Base-by-base conservation (phyloP, 345 rosid genomes). In the Citrus maxima region DNA sequence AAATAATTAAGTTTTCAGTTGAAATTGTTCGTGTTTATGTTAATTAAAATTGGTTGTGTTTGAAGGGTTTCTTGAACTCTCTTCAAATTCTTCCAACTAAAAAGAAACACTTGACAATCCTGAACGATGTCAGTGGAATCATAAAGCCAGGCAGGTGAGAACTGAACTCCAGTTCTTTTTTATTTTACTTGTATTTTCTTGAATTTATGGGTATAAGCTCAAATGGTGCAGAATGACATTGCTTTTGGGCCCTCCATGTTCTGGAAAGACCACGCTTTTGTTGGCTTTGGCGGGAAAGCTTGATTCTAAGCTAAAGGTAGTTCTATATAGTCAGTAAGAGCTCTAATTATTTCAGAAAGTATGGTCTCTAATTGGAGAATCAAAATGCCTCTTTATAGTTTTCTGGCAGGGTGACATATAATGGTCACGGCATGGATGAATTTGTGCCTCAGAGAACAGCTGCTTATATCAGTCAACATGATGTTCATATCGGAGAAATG, bases 201-300 rank as follows among this genome's bases (percentile, higher is more conserved):
- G 28, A 10, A 51, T 18, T 27, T 28, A 2, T 28, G n/a, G n/a
- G n/a, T n/a, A n/a, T n/a, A n/a, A 1, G 18, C 24, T 24, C 25
- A 77, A 4, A 35, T 64, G 55, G 55, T 62, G 70, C 42, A 51
- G 56, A 51, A 51, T 51, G 56, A 16, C 56, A 51, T 51, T 51
- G 56, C 56, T 51, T 51, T 51, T 51, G 56, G 56, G 56, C 21
- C 56, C 56, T 51, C 56, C 56, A 51, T 13, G 56, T 4, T 51
- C 56, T 51, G 56, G 56, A 51, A 51, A 51, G 56, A 51, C 56
- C 21, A 51, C 56, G 10, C 27, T 30, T 56, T 22, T 93, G 82
- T 83, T 92, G 84, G 94, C 95, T 66, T 83, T 92, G 80, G 93
- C 95, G 18, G 95, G 95, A 67, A 92, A 89, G 86, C 98, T 94